phyloP scores from a whole-genome alignment of 1,284 basidiomycete species.

The Kalmanozyma brasiliensis region DNA sequence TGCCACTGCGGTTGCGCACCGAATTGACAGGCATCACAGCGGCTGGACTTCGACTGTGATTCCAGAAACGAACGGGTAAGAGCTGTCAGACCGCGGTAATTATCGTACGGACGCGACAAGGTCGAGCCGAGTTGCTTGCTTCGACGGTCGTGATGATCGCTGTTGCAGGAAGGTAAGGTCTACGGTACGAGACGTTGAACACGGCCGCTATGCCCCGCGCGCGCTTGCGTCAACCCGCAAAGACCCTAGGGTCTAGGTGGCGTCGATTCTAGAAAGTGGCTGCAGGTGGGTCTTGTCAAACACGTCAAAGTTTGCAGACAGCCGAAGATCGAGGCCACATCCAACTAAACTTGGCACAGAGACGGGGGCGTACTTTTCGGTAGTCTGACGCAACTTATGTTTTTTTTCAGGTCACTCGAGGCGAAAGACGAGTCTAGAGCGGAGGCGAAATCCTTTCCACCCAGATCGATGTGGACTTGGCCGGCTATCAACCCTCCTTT shows the following conservation, averaged over 20 bases:
- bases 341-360: too few species aligned
- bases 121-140: too few species aligned
- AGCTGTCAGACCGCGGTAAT: too few species aligned
- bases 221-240: too few species aligned
- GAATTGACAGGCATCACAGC: too few species aligned
- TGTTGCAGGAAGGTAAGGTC: not conserved
- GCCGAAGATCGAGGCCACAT: conserved; percentile 7
- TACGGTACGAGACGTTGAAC: too few species aligned
- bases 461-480: conserved; percentile 23
- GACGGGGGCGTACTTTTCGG: too few species aligned
- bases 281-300: not conserved
- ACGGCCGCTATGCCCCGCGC: too few species aligned
- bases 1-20: too few species aligned
- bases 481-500: not conserved
- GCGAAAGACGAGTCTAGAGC: conserved; percentile 7
- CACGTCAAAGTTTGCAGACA: not conserved
- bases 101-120: too few species aligned
- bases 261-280: not conserved
- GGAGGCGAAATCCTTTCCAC: conserved; percentile 22
- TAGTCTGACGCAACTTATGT: conserved; percentile 10
- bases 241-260: conserved; percentile 4
- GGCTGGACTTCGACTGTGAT: too few species aligned
- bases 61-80: too few species aligned
- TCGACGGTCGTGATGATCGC: conserved; percentile 11
- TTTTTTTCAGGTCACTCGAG: not conserved